These are phyloP conservation scores for Suillus plorans DNA, from an alignment of 768 basidiomycete species.

Conservation along the genomic window DNA sequence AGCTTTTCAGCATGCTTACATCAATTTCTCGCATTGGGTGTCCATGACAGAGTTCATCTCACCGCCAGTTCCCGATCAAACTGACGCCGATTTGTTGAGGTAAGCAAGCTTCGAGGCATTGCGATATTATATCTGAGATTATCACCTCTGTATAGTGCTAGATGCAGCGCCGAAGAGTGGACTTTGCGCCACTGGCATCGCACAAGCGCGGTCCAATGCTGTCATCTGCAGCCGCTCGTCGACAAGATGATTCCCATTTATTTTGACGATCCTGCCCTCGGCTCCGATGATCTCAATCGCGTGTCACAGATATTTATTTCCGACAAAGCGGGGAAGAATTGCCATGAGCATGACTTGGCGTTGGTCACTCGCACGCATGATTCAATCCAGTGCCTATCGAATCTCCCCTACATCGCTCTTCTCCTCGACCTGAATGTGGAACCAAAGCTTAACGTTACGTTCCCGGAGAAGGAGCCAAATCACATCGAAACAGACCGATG, in stretches of 20 bases:
- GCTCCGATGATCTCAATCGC: neutral
- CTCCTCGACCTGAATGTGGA: neutral
- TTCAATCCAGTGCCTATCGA: neutral
- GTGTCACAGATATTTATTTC: conserved; percentile 21
- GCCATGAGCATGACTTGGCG: neutral
- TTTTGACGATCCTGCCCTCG: conserved; percentile 5
- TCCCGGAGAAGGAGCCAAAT: neutral
- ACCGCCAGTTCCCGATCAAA: neutral
- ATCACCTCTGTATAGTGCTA: neutral
- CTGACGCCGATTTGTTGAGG: neutral
- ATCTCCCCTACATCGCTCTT: conserved; percentile 1
- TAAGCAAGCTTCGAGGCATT: neutral
- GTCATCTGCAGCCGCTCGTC: conserved; percentile 11
- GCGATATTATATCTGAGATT: neutral
- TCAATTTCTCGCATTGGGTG: conserved; percentile 16
- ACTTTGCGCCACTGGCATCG: conserved; percentile 14
- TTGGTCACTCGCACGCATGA: neutral
- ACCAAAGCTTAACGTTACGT: neutral
- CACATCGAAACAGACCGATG: neutral
- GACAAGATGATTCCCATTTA: conserved; percentile 16
- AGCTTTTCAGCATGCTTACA: conserved; percentile 10
- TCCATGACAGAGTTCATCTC: conserved; percentile 12
- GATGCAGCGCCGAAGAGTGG: conserved; percentile 1
- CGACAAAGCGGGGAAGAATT: conserved; percentile 8
- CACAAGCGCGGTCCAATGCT: conserved; percentile 19